phyloP scores from a whole-genome alignment of 2,329 filamentous ascomycete genomes.

The Apiospora malaysiana region DNA sequence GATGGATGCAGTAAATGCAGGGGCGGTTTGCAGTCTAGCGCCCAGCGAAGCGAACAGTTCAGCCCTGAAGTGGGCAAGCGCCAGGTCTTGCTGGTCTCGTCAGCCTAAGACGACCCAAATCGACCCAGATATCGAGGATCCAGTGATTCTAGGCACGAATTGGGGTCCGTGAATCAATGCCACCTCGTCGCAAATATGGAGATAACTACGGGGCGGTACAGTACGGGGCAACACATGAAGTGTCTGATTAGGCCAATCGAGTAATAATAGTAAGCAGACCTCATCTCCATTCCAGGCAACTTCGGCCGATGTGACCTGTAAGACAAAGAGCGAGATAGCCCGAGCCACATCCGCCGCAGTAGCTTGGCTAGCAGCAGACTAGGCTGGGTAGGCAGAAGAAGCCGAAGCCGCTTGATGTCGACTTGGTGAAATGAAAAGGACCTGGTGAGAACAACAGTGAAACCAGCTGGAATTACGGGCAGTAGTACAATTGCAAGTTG shows the following conservation, averaged over 20 bases:
- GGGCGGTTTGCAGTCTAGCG: background rate
- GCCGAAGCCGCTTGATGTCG: background rate
- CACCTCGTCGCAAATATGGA: slow-evolving; percentile 9
- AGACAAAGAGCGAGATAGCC: background rate
- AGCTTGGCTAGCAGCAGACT: background rate
- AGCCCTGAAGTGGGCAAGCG: slow-evolving; percentile 13
- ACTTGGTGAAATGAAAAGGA: background rate
- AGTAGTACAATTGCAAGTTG: background rate
- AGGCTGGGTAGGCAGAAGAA: background rate
- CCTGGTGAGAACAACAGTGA: background rate
- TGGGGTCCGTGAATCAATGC: background rate
- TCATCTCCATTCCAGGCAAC: background rate
- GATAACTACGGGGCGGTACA: background rate
- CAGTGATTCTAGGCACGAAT: background rate
- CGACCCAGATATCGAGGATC: background rate
- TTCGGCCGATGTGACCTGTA: background rate
- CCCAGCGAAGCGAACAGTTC: background rate
- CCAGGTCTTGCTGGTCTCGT: background rate
- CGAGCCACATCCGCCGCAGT: background rate
- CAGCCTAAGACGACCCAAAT: background rate
- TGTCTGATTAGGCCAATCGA: background rate
- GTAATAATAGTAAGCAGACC: background rate
- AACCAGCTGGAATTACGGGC: background rate
- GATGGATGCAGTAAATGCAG: background rate
- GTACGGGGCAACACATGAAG: background rate